Evolutionary conservation across 2,329 filamentous ascomycete genomes (phyloP), one percentile per base, ranked within the genome.

Genomic region (Ceratocystiopsis brevicomis): DNA sequence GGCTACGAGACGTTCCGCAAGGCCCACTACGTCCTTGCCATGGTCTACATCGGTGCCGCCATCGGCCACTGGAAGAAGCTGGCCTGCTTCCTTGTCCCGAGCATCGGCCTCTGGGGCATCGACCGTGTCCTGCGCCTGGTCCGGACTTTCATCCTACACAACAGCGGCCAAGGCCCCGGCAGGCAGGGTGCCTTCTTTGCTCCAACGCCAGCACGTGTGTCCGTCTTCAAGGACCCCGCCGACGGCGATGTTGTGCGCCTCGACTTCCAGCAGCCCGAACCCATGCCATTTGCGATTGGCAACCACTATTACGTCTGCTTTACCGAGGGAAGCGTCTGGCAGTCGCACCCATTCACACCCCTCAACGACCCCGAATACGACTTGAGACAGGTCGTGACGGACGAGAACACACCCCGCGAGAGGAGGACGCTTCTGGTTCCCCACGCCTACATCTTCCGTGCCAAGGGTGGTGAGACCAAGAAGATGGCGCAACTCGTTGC

Each of bases 1-100:
- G 81, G 81, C 3, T 84, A 87, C 56, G 81, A 86, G 52, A 76
- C 80, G 58, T 86, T 86, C 64, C 69, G 79, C 47, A 84, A 83
- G 54, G 61, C 71, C 0, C 81, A 86, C 54, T 83, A 83, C 51
- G 63, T 84, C 13, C 62, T 85, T 2, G 81, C 80, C 12, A 73
- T 80, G 61, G 57, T 85, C 5, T 87, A 83, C 56, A 71, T 86
- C 13, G 81, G 78, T 5, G 79, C 78, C 3, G 79, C 78, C 57
- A 84, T 78, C 70, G 80, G 69, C 1, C 81, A 87, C 54, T 87
- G 81, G 81, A 57, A 65, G 41, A 62, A 75, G 41, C 62, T 86
- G 4, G 65, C 69, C 39, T 81, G 76, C 54, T 85, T 79, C 61
- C 66, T 85, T 54, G 65, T 81, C 38, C 73, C 80, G 0, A 71